phyloP scores from a whole-genome alignment of 805 yeast genomes.

The Saccharomyces kudriavzevii region DNA sequence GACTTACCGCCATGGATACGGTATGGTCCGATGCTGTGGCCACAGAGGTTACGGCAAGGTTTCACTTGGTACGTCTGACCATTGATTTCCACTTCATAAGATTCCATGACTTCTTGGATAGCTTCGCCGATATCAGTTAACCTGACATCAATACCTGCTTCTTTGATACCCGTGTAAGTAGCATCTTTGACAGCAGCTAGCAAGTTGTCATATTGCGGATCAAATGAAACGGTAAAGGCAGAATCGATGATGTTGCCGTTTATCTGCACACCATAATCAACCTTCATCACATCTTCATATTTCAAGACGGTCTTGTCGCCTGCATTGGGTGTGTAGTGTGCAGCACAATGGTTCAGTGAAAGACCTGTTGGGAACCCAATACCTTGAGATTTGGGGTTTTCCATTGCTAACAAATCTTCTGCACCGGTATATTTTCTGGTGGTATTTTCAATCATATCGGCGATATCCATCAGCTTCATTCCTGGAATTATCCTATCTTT shows the following conservation, averaged over 20 bases:
- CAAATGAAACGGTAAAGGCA: constrained; percentile 88
- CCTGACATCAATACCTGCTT: constrained; percentile 93
- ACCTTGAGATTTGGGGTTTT: constrained; percentile 50
- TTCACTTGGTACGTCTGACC: constrained; percentile 82
- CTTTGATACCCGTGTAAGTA: constrained; percentile 85
- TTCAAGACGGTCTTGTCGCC: constrained; percentile 78
- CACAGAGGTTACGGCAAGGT: constrained; percentile 85
- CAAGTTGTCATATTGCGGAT: constrained; percentile 71
- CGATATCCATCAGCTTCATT: constrained; percentile 83
- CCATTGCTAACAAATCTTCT: constrained; percentile 42
- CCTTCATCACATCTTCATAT: constrained; percentile 91
- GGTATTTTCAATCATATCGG: constrained; percentile 80
- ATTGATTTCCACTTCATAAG: constrained; percentile 83
- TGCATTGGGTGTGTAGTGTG: constrained; percentile 95
- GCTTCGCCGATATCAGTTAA: constrained; percentile 93
- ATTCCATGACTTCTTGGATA: constrained; percentile 94
- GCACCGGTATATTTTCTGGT: constrained; percentile 67
- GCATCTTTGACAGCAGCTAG: constrained; percentile 85
- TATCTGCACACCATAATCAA: constrained; percentile 93
- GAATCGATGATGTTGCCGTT: constrained; percentile 91
- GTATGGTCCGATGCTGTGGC: constrained; percentile 83
- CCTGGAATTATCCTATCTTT: constrained; percentile 76
- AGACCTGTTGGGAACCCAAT: constrained; percentile 98
- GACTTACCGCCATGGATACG: constrained; percentile 90
- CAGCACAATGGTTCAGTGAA: constrained; percentile 88